Percentiles rank a stretch among this genome's conserved stretches.
Conservation (phyloP, 2,329 filamentous ascomycete genomes). For the Metarhizium guizhouense region DNA sequence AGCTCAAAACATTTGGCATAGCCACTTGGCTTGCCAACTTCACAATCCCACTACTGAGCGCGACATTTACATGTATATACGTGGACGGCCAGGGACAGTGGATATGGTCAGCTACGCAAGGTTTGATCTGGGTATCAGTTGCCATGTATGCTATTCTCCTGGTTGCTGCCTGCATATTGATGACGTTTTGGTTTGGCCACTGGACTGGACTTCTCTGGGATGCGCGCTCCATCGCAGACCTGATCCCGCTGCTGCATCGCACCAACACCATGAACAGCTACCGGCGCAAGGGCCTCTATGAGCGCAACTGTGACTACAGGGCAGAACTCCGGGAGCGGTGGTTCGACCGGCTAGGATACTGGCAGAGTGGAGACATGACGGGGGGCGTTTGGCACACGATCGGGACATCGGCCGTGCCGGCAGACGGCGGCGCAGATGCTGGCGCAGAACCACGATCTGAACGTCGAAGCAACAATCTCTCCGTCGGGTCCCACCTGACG, state of each 20-base stretch:
- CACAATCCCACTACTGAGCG: constrained; percentile 72
- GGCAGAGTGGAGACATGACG: constrained; percentile 58
- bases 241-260: constrained; percentile 67
- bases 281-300: constrained; percentile 52
- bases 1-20: constrained; percentile 57
- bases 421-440: constrained; percentile 9
- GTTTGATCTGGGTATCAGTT: constrained; percentile 69
- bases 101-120: constrained; percentile 73
- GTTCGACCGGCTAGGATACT: constrained; percentile 74
- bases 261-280: constrained; percentile 73
- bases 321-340: constrained; percentile 45
- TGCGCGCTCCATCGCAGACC: constrained; percentile 69
- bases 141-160: constrained; percentile 63
- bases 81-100: constrained; percentile 45
- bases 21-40: constrained; percentile 72
- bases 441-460: neutral
- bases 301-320: constrained; percentile 41
- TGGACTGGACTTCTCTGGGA: constrained; percentile 81
- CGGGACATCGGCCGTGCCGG: constrained; percentile 38
- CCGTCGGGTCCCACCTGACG: constrained; percentile 19
- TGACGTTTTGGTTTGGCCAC: constrained; percentile 54
- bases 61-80: constrained; percentile 59
- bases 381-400: constrained; percentile 72
- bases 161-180: constrained; percentile 40
- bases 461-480: constrained; percentile 19